Percentiles rank a stretch among this genome's conserved stretches.
phyloP scores from a whole-genome alignment of 257 asterid genomes.

The Solanum pinnatisectum region DNA sequence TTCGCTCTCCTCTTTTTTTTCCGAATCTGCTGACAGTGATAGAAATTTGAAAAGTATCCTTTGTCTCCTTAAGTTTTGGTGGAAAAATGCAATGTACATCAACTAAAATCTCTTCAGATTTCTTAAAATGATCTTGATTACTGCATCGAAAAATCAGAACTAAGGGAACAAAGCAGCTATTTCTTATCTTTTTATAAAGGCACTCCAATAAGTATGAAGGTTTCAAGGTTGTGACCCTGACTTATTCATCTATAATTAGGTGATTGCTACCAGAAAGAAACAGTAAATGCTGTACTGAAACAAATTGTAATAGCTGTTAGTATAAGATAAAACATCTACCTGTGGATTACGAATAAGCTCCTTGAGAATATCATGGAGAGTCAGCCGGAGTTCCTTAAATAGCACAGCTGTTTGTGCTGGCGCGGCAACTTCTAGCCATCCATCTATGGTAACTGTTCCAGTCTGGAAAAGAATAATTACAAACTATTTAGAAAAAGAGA shows the following conservation, averaged over 20 bases:
- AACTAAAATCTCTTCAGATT: neutral
- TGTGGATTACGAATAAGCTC: conserved; percentile 78
- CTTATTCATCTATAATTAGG: neutral
- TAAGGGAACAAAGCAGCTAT: neutral
- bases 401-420: conserved; percentile 97
- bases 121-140: neutral
- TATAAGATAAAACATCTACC: conserved; percentile 29
- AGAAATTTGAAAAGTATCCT: neutral
- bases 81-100: neutral
- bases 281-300: neutral
- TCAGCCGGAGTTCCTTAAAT: conserved; percentile 75
- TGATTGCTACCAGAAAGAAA: neutral
- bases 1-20: neutral
- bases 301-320: neutral
- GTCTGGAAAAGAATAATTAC: conserved; percentile 39
- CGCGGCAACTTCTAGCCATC: conserved; percentile 82
- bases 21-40: neutral
- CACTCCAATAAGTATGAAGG: neutral
- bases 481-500: neutral
- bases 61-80: neutral
- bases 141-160: neutral
- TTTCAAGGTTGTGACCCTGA: neutral
- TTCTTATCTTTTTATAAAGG: neutral
- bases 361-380: conserved; percentile 73
- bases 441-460: conserved; percentile 63